Evolutionary conservation across 371 early-diverging fungal species (phyloP).

Genomic region (Rhizopus stolonifer): DNA sequence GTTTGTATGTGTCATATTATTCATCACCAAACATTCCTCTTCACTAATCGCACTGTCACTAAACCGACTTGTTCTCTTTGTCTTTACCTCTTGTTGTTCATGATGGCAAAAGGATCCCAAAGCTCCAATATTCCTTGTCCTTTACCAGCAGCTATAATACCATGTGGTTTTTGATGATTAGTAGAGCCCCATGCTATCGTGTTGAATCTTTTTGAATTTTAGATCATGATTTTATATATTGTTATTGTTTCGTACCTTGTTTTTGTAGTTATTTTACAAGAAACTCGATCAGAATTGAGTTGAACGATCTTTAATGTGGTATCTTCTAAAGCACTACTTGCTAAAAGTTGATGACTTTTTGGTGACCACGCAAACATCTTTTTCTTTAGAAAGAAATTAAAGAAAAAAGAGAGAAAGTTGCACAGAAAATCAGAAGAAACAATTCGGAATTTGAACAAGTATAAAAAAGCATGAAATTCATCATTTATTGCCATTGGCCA

Average conservation of each 20-base stretch:
- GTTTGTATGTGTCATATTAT: slow-evolving; percentile 75
- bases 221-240: background rate
- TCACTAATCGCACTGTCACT: slow-evolving; percentile 1
- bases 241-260: background rate
- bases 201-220: background rate
- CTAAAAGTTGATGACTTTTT: background rate
- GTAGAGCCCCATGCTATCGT: slow-evolving; percentile 1
- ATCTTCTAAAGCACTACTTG: background rate
- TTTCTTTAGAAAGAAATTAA: background rate
- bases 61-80: background rate
- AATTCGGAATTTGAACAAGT: too few relatives aligned
- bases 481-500: too few relatives aligned
- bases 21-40: slow-evolving; percentile 58
- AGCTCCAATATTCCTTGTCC: slow-evolving; percentile 4
- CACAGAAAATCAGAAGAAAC: too few relatives aligned
- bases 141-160: slow-evolving; percentile 6
- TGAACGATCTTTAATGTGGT: background rate
- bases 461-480: too few relatives aligned
- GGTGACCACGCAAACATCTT: background rate
- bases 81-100: background rate
- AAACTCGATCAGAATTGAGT: background rate
- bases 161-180: slow-evolving; percentile 3
- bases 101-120: slow-evolving; percentile 2
- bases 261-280: background rate
- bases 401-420: too few relatives aligned